phyloP scores from a whole-genome alignment of 495 filamentous ascomycete species.

The Hypoxylon intermedium region DNA sequence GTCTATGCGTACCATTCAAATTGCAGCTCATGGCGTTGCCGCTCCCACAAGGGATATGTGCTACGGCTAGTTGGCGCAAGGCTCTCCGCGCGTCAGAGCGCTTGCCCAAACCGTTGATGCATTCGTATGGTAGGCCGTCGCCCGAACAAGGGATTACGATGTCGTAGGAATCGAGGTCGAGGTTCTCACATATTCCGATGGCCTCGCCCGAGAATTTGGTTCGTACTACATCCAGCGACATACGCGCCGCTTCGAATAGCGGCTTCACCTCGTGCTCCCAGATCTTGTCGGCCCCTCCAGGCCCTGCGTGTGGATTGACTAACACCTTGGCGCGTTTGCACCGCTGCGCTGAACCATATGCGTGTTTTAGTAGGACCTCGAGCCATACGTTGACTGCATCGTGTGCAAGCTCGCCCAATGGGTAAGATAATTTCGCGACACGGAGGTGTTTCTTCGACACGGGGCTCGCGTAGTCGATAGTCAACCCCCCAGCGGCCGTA shows the following conservation, averaged over 20 bases:
- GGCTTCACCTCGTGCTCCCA: constrained; percentile 81
- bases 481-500: constrained; percentile 58
- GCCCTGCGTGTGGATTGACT: constrained; percentile 89
- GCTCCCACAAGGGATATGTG: constrained; percentile 89
- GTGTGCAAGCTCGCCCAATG: constrained; percentile 46
- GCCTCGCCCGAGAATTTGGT: constrained; percentile 81
- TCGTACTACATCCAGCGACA: constrained; percentile 74
- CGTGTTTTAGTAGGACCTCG: constrained; percentile 65
- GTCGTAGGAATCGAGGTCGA: constrained; percentile 84
- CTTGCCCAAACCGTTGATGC: constrained; percentile 89
- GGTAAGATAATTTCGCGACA: constrained; percentile 66
- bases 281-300: constrained; percentile 74
- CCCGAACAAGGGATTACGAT: constrained; percentile 88
- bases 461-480: constrained; percentile 74
- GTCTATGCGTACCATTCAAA: constrained; percentile 78
- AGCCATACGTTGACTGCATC: constrained; percentile 65
- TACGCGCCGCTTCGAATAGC: constrained; percentile 82
- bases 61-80: constrained; percentile 78
- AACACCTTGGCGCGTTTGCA: constrained; percentile 83
- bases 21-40: constrained; percentile 96
- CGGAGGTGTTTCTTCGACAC: constrained; percentile 63
- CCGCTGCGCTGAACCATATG: constrained; percentile 72
- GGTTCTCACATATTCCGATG: constrained; percentile 73
- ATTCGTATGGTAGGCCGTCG: constrained; percentile 89
- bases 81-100: constrained; percentile 76